Percentiles rank a stretch among this genome's conserved stretches.
Conservation (phyloP, 306 rosid genomes). For the Pterocarpus macrocarpus region DNA sequence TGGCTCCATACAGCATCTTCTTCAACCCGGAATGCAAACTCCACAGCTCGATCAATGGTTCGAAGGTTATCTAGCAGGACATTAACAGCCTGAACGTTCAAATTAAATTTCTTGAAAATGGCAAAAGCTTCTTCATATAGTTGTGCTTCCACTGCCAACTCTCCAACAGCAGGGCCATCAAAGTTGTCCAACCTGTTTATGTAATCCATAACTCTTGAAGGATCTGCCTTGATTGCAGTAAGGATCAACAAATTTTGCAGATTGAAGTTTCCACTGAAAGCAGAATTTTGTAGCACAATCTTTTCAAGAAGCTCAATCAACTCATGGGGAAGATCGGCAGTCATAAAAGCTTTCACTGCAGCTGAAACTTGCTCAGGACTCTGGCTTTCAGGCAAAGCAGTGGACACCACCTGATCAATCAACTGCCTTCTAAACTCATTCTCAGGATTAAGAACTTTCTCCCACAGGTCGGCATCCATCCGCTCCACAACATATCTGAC, state of each 20-base stretch:
- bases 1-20: slow-evolving; percentile 94
- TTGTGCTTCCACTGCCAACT: slow-evolving; percentile 83
- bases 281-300: slow-evolving; percentile 87
- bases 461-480: slow-evolving; percentile 89
- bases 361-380: slow-evolving; percentile 93
- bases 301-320: slow-evolving; percentile 91
- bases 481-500: slow-evolving; percentile 87
- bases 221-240: slow-evolving; percentile 89
- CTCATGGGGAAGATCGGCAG: slow-evolving; percentile 83
- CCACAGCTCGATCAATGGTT: slow-evolving; percentile 80
- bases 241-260: slow-evolving; percentile 78
- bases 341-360: slow-evolving; percentile 88
- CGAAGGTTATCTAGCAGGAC: slow-evolving; percentile 73
- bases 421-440: slow-evolving; percentile 82
- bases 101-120: slow-evolving; percentile 82
- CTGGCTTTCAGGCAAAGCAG: slow-evolving; percentile 90
- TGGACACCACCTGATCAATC: slow-evolving; percentile 88
- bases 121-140: slow-evolving; percentile 79
- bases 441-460: slow-evolving; percentile 75
- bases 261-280: slow-evolving; percentile 84
- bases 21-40: slow-evolving; percentile 82
- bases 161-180: slow-evolving; percentile 89
- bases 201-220: slow-evolving; percentile 86
- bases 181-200: slow-evolving; percentile 81
- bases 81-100: slow-evolving; percentile 83